Evolutionary conservation across 2,329 filamentous ascomycete species (phyloP).

Genomic region (Xylaria sp.): DNA sequence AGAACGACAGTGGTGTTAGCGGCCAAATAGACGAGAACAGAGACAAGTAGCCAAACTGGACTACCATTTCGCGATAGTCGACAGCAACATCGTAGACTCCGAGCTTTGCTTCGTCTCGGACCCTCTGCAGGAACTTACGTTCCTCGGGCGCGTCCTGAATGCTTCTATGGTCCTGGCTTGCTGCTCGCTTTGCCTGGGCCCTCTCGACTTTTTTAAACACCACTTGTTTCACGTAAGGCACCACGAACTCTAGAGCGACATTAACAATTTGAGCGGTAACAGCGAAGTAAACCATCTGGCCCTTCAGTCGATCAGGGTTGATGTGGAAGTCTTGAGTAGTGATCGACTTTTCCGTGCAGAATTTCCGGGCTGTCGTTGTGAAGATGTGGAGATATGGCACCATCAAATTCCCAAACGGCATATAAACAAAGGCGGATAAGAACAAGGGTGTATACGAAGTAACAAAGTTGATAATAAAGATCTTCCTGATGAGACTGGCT

Average conservation of each 20-base stretch:
- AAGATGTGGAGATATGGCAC: constrained; percentile 89
- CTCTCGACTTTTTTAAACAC: constrained; percentile 82
- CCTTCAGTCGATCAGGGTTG: constrained; percentile 82
- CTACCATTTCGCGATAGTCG: constrained; percentile 93
- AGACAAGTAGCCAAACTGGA: constrained; percentile 84
- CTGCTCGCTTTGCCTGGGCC: constrained; percentile 67
- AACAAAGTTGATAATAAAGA: constrained; percentile 96
- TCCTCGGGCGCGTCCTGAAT: constrained; percentile 79
- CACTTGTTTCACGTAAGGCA: constrained; percentile 85
- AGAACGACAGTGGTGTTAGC: constrained; percentile 85
- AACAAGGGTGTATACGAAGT: constrained; percentile 94
- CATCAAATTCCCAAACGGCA: constrained; percentile 86
- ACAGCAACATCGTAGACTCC: constrained; percentile 87
- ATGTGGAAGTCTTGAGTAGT: constrained; percentile 76
- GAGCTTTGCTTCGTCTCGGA: constrained; percentile 84
- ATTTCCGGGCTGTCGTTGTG: constrained; percentile 75
- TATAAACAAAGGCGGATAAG: constrained; percentile 92
- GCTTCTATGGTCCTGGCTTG: constrained; percentile 63
- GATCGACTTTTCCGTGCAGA: constrained; percentile 79
- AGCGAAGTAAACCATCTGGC: constrained; percentile 95
- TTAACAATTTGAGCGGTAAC: constrained; percentile 93
- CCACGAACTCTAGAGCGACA: constrained; percentile 82
- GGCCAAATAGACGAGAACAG: constrained; percentile 97
- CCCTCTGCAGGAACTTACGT: constrained; percentile 79
- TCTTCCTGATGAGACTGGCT: constrained; percentile 86